Base-by-base conservation (phyloP, 148 eudicot genomes). In the Cornus kousa region DNA sequence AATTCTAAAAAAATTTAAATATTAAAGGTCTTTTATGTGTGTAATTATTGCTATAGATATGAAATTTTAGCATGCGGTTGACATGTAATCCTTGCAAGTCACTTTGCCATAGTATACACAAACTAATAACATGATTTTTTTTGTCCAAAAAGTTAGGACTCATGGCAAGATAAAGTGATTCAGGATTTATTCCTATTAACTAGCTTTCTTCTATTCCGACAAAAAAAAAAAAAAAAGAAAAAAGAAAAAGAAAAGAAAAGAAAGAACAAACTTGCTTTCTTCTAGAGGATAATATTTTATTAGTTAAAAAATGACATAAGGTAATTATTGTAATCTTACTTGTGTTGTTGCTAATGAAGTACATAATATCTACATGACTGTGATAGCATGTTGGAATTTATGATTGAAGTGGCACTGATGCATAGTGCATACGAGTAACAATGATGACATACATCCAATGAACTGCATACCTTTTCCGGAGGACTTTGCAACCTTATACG, bases 401-500 rank as follows among this genome's bases (percentile, higher is more conserved):
- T 24, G 20, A 50, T 2, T 32, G 4, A 17, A 16, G 23, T 74
- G 46, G 28, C 76, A 53, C 31, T 3, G 17, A 39, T 17, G 14
- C 28, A 28, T 28, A 35, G 5, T 35, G 8, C 16, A 74, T 31
- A 73, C 32, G 13, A 14, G 17, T 28, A 43, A 43, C 48, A 43
- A 43, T 43, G 48, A 43, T 43, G 57, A 9, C 23, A 17, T 67
- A 24, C 43, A 50, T 31, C 17, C 23, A 16, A 76, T 33, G n/a
- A 32, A 17, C 64, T 11, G 10, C 46, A 22, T 81, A 94, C 98
- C 97, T 94, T 94, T 80, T 94, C 93, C 23, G 98, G 98, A 40
- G 97, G 97, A 70, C 97, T 94, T 77, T 77, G 81, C 31, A 80
- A 67, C 77, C 98, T 83, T 31, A 92, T 87, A 55, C 98, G 90